Percentiles rank a stretch among this genome's conserved stretches.
Evolutionary conservation across 805 yeast genomes (phyloP).

Genomic region (Lipomyces mesembrius): DNA sequence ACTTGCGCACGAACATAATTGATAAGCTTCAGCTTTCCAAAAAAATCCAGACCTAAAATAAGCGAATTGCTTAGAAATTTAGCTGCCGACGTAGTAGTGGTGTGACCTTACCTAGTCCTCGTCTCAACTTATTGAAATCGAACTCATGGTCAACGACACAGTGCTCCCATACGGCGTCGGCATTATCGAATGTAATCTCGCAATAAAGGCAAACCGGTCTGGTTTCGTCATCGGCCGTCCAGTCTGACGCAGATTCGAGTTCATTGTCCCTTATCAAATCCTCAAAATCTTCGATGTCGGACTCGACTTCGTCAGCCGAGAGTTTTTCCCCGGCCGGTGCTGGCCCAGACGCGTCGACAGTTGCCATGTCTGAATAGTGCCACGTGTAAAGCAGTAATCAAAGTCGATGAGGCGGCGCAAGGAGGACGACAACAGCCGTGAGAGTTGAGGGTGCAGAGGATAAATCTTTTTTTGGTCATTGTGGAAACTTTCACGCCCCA

Average conservation of each 20-base stretch:
- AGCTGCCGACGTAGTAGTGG: too few species aligned
- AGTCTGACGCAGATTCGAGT: slow-evolving; percentile 40
- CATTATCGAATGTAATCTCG: slow-evolving; percentile 28
- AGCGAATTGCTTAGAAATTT: neutral
- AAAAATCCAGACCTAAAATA: slow-evolving; percentile 37
- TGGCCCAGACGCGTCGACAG: slow-evolving; percentile 7
- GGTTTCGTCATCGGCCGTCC: slow-evolving; percentile 40
- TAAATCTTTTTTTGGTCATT: neutral
- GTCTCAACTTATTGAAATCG: slow-evolving; percentile 34
- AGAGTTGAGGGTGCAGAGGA: neutral
- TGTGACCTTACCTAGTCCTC: slow-evolving; percentile 22
- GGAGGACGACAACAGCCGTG: neutral
- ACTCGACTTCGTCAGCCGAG: slow-evolving; percentile 6
- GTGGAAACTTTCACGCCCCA: neutral
- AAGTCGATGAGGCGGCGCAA: neutral
- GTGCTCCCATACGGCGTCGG: slow-evolving; percentile 38
- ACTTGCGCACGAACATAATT: slow-evolving; percentile 41
- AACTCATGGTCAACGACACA: slow-evolving; percentile 36
- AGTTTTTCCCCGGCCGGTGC: neutral
- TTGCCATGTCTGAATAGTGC: neutral
- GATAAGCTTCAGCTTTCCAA: slow-evolving; percentile 41
- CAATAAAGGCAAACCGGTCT: slow-evolving; percentile 37
- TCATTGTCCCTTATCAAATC: slow-evolving; percentile 39
- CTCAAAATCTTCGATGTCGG: slow-evolving; percentile 37
- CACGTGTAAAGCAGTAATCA: neutral